phyloP scores from a whole-genome alignment of 2,329 filamentous ascomycete genomes.

The Aaosphaeria pasadenensis region DNA sequence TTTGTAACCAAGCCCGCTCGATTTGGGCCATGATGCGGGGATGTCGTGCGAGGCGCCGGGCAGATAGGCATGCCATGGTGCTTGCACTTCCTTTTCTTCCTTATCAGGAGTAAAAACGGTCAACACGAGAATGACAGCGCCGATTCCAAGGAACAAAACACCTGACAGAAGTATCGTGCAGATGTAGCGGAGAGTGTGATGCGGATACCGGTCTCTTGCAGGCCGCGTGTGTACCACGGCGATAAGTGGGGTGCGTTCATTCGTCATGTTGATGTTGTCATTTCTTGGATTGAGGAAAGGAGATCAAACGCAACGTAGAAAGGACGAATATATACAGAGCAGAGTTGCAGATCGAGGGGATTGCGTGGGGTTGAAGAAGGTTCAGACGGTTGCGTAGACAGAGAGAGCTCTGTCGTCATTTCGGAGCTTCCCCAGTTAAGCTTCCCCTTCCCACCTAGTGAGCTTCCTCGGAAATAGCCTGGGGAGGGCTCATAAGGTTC shows the following conservation, averaged over 20 bases:
- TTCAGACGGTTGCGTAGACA: no score
- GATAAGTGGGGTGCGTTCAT: constrained; percentile 66
- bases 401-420: no score
- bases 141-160: constrained; percentile 29
- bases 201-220: constrained; percentile 51
- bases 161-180: constrained; percentile 53
- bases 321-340: no score
- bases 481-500: no score
- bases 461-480: no score
- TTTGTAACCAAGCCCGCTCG: constrained; percentile 50
- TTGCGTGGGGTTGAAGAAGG: no score
- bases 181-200: constrained; percentile 62
- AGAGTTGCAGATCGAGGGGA: no score
- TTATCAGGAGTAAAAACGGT: constrained; percentile 33
- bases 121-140: constrained; percentile 35
- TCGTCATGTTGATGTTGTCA: constrained; percentile 38
- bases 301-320: no score
- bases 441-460: no score
- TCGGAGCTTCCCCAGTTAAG: no score
- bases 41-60: constrained; percentile 20
- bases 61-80: constrained; percentile 7
- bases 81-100: constrained; percentile 21
- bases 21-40: constrained; percentile 40
- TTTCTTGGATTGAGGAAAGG: constrained; percentile 2
- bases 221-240: constrained; percentile 57